These are phyloP conservation scores for Trichoderma asperelloides DNA, from an alignment of 495 filamentous ascomycete genomes.

Conservation along the genomic window DNA sequence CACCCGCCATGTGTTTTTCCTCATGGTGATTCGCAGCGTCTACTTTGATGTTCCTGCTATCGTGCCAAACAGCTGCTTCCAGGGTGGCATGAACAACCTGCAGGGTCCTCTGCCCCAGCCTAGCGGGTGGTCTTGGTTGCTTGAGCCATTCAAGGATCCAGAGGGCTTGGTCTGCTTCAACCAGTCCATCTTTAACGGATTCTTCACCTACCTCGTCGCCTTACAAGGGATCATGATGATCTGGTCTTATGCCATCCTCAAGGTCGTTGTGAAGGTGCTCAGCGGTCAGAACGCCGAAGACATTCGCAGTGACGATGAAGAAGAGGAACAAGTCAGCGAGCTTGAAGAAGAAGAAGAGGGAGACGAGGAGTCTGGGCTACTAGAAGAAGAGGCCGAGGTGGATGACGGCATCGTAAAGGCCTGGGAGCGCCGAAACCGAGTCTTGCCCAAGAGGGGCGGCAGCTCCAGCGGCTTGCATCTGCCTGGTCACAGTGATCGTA, in stretches of 20 bases:
- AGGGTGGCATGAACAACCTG: constrained; percentile 37
- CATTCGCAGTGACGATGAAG: constrained; percentile 79
- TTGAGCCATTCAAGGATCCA: constrained; percentile 60
- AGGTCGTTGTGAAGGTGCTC: constrained; percentile 67
- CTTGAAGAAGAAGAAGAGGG: constrained; percentile 35
- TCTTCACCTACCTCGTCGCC: constrained; percentile 64
- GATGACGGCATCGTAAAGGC: constrained; percentile 46
- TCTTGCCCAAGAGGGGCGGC: constrained; percentile 30
- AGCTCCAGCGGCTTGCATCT: constrained; percentile 50
- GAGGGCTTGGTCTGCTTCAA: constrained; percentile 71
- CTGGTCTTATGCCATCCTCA: constrained; percentile 84
- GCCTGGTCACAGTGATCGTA: constrained; percentile 60
- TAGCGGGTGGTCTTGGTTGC: constrained; percentile 48
- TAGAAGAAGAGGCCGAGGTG: constrained; percentile 56
- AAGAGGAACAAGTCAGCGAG: constrained; percentile 46
- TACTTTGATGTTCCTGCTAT: constrained; percentile 53
- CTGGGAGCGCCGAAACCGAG: constrained; percentile 37
- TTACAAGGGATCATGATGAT: constrained; percentile 71
- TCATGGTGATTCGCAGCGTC: constrained; percentile 67
- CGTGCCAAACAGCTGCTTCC: constrained; percentile 65
- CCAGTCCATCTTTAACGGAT: constrained; percentile 56
- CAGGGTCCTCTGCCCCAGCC: constrained; percentile 46
- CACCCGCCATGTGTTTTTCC: constrained; percentile 74
- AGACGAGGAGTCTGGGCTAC: constrained; percentile 24
- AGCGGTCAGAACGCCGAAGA: constrained; percentile 73